Conservation (phyloP, 371 early-diverging fungal genomes). For the Mucor velutinosus region DNA sequence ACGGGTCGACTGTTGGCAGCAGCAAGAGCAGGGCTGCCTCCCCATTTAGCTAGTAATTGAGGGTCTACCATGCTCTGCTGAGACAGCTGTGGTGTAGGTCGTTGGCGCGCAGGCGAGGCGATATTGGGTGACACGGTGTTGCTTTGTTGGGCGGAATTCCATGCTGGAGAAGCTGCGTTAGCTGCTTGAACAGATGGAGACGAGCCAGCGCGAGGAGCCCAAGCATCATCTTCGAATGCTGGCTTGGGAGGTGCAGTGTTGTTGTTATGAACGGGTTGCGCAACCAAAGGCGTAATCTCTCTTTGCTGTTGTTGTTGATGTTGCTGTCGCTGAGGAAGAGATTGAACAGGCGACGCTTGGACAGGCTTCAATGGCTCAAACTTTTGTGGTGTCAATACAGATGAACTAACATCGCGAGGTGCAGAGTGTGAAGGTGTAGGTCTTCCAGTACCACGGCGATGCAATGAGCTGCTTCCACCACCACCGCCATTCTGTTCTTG, state of each 20-base stretch:
- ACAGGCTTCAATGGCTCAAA: conserved; percentile 37
- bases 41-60: conserved; percentile 41
- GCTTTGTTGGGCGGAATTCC: neutral
- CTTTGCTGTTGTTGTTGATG: neutral
- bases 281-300: neutral
- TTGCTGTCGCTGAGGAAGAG: conserved; percentile 11
- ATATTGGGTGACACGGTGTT: conserved; percentile 1
- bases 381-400: conserved; percentile 11
- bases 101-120: conserved; percentile 23
- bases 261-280: neutral
- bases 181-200: conserved; percentile 18
- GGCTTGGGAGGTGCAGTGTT: conserved; percentile 2
- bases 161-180: neutral
- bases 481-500: conserved; percentile 31
- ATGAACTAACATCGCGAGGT: conserved; percentile 37
- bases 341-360: conserved; percentile 24
- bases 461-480: conserved; percentile 24
- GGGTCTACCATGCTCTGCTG: conserved; percentile 44
- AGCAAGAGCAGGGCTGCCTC: conserved; percentile 20
- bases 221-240: conserved; percentile 62
- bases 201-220: conserved; percentile 49
- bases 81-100: conserved; percentile 33
- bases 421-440: conserved; percentile 48
- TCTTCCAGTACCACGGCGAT: conserved; percentile 48
- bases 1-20: conserved; percentile 17